These are phyloP conservation scores for Pestalotiopsis fici DNA, from an alignment of 2,329 filamentous ascomycete genomes.

Conservation along the genomic window DNA sequence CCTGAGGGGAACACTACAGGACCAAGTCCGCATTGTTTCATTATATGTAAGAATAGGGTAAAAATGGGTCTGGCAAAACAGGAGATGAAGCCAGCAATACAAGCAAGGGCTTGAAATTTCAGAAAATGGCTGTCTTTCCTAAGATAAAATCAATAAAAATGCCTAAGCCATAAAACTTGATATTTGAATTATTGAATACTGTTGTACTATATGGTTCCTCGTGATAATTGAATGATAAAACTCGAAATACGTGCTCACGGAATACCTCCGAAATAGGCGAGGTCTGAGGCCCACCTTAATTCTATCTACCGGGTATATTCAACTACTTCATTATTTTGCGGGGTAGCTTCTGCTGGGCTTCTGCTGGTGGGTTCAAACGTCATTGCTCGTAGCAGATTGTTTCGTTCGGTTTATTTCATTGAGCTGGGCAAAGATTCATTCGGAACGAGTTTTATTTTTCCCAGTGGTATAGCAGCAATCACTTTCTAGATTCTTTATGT, in stretches of 20 bases:
- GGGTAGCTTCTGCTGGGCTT: not conserved
- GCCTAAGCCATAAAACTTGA: not conserved
- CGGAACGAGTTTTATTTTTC: too few species aligned
- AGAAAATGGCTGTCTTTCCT: not conserved
- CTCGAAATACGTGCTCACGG: too few species aligned
- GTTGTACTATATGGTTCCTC: too few species aligned
- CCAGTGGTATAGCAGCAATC: not conserved
- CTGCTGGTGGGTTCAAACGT: not conserved
- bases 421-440: not conserved
- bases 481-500: constrained; percentile 22
- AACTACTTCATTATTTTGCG: not conserved
- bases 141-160: not conserved
- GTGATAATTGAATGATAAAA: too few species aligned
- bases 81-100: not conserved
- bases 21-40: constrained; percentile 1
- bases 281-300: not conserved
- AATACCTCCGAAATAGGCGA: not conserved
- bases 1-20: not conserved
- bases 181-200: not conserved
- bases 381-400: not conserved
- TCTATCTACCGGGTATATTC: not conserved
- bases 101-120: not conserved
- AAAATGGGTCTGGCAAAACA: not conserved
- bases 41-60: constrained; percentile 5
- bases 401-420: not conserved